phyloP scores from a whole-genome alignment of 2,329 filamentous ascomycete genomes.

The Alternaria brassicae region DNA sequence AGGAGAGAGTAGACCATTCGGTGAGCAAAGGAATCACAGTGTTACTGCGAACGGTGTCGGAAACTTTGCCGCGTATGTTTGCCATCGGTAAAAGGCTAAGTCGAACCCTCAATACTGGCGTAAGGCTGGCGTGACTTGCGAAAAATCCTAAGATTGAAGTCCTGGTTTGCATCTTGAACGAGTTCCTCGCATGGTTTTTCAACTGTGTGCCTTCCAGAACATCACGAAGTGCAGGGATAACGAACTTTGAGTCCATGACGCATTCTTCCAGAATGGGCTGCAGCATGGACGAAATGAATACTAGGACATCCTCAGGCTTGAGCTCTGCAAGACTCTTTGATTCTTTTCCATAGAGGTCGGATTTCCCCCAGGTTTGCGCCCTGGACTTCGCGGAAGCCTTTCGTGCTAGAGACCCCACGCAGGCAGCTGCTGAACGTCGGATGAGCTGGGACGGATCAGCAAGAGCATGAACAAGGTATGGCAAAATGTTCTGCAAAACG shows the following conservation, averaged over 20 bases:
- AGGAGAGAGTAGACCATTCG: constrained; percentile 68
- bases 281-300: constrained; percentile 70
- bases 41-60: constrained; percentile 75
- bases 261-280: constrained; percentile 83
- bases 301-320: constrained; percentile 64
- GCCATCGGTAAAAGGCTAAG: constrained; percentile 73
- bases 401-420: constrained; percentile 55
- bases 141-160: constrained; percentile 74
- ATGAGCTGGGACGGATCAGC: constrained; percentile 78
- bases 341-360: constrained; percentile 65
- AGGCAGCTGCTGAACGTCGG: constrained; percentile 74
- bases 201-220: constrained; percentile 64
- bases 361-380: constrained; percentile 30
- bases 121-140: constrained; percentile 72
- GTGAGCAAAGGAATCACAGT: constrained; percentile 77
- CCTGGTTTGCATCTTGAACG: constrained; percentile 67
- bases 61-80: constrained; percentile 73
- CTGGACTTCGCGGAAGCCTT: constrained; percentile 20
- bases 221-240: constrained; percentile 68
- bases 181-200: constrained; percentile 30
- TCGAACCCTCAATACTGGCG: constrained; percentile 74
- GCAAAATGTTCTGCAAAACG: constrained; percentile 82
- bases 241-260: constrained; percentile 76
- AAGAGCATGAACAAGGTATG: constrained; percentile 78
- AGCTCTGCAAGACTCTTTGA: constrained; percentile 61